These are phyloP conservation scores for Colletotrichum sublineola DNA, from an alignment of 2,329 filamentous ascomycete species.

Conservation along the genomic window DNA sequence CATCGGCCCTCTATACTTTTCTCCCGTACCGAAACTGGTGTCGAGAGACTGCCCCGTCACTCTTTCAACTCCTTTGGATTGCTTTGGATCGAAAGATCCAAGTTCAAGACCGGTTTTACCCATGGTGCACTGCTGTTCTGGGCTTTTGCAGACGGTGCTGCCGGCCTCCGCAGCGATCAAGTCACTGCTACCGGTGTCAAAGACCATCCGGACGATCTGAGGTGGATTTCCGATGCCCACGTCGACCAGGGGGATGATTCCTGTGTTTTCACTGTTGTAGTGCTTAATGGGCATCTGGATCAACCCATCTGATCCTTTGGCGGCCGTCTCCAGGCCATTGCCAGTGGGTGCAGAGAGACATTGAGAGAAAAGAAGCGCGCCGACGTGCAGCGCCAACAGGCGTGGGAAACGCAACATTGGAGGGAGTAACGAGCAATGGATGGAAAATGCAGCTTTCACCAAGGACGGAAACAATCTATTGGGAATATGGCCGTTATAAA, in stretches of 20 bases:
- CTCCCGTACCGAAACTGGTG: constrained; percentile 1
- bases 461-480: not conserved
- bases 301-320: not conserved
- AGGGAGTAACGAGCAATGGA: not conserved
- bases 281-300: constrained; percentile 1
- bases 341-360: constrained; percentile 5
- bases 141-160: constrained; percentile 2
- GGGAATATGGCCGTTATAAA: not conserved
- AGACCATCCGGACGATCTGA: constrained; percentile 61
- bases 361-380: not conserved
- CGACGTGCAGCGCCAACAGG: not conserved
- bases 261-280: not conserved
- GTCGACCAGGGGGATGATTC: constrained; percentile 45
- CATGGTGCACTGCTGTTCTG: constrained; percentile 1
- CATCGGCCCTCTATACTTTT: not conserved
- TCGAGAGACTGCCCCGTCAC: not conserved
- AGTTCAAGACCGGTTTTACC: not conserved
- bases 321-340: not conserved
- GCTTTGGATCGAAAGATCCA: not conserved
- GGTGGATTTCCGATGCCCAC: constrained; percentile 62
- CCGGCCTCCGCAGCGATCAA: constrained; percentile 51
- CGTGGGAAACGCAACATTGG: not conserved
- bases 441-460: not conserved
- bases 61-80: not conserved
- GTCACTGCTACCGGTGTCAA: constrained; percentile 69